These are phyloP conservation scores for Candida peoriensis DNA, from an alignment of 805 yeast species.

Conservation along the genomic window DNA sequence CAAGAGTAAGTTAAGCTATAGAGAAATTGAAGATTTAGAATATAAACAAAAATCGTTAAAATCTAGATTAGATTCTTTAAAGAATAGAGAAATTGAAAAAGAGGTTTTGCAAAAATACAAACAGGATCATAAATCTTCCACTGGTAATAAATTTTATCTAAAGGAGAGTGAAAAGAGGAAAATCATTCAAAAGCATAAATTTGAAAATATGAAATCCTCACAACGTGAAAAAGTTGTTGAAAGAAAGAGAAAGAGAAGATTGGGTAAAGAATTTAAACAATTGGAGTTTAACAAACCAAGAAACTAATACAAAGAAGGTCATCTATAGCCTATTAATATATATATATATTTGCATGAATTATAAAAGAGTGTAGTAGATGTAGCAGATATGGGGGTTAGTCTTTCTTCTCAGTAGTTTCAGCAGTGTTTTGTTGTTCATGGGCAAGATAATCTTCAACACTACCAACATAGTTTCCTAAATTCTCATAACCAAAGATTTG, in stretches of 20 bases:
- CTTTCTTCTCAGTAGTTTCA: conserved; percentile 5
- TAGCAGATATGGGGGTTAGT: too few relatives aligned
- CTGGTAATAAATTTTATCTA: conserved; percentile 48
- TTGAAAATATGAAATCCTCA: conserved; percentile 62
- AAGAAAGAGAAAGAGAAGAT: conserved; percentile 79
- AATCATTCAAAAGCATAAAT: conserved; percentile 71
- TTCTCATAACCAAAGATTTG: conserved; percentile 80
- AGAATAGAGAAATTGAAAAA: conserved; percentile 69
- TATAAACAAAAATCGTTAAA: conserved; percentile 56
- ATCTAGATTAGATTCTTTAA: conserved; percentile 62
- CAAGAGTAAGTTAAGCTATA: conserved; percentile 33
- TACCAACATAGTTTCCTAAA: conserved; percentile 83
- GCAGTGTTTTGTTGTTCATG: conserved; percentile 30
- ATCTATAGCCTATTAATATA: too few relatives aligned
- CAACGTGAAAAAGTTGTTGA: conserved; percentile 82
- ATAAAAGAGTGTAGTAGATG: too few relatives aligned
- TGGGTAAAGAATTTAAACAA: conserved; percentile 71
- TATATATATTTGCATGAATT: too few relatives aligned
- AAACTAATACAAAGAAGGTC: conserved; percentile 10
- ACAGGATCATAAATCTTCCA: conserved; percentile 41
- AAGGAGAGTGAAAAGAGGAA: conserved; percentile 69
- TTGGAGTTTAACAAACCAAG: conserved; percentile 35
- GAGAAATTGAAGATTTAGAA: conserved; percentile 49
- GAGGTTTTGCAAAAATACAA: conserved; percentile 57
- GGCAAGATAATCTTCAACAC: conserved; percentile 77